Conservation (phyloP, 441 rosid genomes). For the Metrosideros polymorpha region DNA sequence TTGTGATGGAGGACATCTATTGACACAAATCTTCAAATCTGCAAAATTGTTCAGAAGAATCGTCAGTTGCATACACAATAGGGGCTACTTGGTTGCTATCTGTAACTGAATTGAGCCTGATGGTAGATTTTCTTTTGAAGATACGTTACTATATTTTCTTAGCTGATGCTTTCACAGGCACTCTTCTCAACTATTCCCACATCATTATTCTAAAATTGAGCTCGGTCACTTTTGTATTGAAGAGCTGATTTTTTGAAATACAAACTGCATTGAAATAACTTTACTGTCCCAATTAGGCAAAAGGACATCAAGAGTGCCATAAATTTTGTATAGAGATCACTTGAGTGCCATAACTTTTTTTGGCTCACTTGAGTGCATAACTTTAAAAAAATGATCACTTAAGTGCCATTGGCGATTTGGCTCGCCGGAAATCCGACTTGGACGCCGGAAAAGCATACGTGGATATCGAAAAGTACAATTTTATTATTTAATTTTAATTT, state of each 20-base stretch:
- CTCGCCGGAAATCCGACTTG: too few relatives aligned
- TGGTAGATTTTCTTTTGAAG: neutral
- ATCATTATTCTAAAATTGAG: neutral
- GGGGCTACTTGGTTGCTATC: neutral
- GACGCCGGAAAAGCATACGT: too few relatives aligned
- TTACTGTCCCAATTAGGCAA: too few relatives aligned
- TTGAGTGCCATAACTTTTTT: too few relatives aligned
- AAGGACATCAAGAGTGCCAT: too few relatives aligned
- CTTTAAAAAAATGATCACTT: too few relatives aligned
- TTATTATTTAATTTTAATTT: too few relatives aligned
- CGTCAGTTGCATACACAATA: neutral
- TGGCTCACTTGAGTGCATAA: too few relatives aligned
- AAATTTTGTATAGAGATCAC: too few relatives aligned
- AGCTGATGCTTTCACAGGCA: neutral
- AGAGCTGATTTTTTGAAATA: neutral
- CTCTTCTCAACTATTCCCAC: neutral
- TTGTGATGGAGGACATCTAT: neutral
- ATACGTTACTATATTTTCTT: neutral
- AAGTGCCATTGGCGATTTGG: too few relatives aligned
- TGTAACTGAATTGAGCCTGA: neutral
- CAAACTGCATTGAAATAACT: neutral
- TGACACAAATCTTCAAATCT: neutral
- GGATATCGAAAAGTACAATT: too few relatives aligned
- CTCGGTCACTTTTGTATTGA: neutral
- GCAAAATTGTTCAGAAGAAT: neutral